These are phyloP conservation scores for Leccinum longicurvipes DNA, from an alignment of 768 basidiomycete genomes.

Conservation along the genomic window DNA sequence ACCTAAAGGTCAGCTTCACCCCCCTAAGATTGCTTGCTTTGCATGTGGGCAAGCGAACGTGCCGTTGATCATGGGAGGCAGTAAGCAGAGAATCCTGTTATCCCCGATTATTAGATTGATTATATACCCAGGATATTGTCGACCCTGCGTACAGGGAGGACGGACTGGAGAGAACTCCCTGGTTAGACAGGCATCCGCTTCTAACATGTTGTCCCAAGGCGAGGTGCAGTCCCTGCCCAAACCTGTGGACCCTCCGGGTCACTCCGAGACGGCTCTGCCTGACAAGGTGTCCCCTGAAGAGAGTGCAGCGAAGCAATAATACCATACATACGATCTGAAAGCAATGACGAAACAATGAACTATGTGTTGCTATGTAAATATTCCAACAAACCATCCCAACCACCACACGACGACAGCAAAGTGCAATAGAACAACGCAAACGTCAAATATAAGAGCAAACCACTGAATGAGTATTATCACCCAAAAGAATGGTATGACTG, in stretches of 20 bases:
- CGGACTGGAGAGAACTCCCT: constrained; percentile 35
- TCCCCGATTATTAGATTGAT: background rate
- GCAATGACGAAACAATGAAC: background rate
- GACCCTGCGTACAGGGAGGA: constrained; percentile 61
- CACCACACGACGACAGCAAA: constrained; percentile 66
- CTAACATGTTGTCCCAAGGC: constrained; percentile 2
- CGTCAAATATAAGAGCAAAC: constrained; percentile 60
- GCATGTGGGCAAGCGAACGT: constrained; percentile 66
- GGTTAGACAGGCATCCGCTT: background rate
- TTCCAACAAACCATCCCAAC: constrained; percentile 64
- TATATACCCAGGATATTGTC: constrained; percentile 54
- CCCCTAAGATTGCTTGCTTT: constrained; percentile 51
- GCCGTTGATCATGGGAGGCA: constrained; percentile 71
- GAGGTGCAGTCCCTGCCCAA: constrained; percentile 1
- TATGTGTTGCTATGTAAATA: constrained; percentile 37
- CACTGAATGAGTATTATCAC: constrained; percentile 64
- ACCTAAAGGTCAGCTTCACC: constrained; percentile 31
- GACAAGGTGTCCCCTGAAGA: background rate
- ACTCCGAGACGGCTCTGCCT: background rate
- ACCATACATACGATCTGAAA: background rate
- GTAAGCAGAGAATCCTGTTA: constrained; percentile 40
- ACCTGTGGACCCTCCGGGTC: background rate
- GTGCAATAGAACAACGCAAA: constrained; percentile 54
- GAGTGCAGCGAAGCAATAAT: background rate
- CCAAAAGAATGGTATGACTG: constrained; percentile 61